These are phyloP conservation scores for Ottelia alismoides DNA, from an alignment of 106 monocot genomes.

Conservation along the genomic window DNA sequence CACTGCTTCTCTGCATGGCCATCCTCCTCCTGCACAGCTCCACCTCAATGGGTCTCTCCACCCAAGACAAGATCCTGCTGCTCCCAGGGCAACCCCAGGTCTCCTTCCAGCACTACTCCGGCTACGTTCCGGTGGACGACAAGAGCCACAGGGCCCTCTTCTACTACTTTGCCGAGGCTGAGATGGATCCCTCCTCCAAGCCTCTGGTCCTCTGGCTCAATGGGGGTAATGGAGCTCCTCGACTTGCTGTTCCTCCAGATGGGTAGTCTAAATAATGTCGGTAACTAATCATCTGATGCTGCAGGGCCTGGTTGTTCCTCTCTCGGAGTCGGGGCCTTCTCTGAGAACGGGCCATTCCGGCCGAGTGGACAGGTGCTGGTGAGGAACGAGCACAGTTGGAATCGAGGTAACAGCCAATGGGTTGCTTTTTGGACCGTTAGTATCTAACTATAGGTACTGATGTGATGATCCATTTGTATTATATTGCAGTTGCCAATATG, in stretches of 20 bases:
- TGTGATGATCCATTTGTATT: too few relatives aligned
- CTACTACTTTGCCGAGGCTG: conserved; percentile 31
- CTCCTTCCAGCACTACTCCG: conserved; percentile 12
- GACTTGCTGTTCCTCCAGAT: too few relatives aligned
- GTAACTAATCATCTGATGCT: too few relatives aligned
- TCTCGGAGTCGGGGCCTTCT: conserved; percentile 9
- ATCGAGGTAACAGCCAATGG: background rate
- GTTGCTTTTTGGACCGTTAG: too few relatives aligned
- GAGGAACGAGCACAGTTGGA: conserved; percentile 5
- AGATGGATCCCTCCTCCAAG: background rate
- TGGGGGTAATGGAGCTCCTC: conserved; percentile 14
- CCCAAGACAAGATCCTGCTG: too few relatives aligned
- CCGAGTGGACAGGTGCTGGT: background rate
- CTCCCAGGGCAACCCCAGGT: too few relatives aligned
- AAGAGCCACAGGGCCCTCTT: conserved; percentile 17
- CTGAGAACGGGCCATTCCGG: conserved; percentile 15
- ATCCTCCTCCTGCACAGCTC: too few relatives aligned
- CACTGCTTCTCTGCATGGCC: too few relatives aligned
- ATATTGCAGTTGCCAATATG: conserved; percentile 19
- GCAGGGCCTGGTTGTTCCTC: conserved; percentile 22
- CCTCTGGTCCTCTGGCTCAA: conserved; percentile 34
- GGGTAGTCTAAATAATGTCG: too few relatives aligned
- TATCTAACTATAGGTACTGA: too few relatives aligned
- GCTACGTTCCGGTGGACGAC: conserved; percentile 23
- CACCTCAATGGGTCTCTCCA: too few relatives aligned